Evolutionary conservation across 2,329 filamentous ascomycete species (phyloP), one percentile per base, ranked within the genome.

Genomic region (Beauveria varroae): DNA sequence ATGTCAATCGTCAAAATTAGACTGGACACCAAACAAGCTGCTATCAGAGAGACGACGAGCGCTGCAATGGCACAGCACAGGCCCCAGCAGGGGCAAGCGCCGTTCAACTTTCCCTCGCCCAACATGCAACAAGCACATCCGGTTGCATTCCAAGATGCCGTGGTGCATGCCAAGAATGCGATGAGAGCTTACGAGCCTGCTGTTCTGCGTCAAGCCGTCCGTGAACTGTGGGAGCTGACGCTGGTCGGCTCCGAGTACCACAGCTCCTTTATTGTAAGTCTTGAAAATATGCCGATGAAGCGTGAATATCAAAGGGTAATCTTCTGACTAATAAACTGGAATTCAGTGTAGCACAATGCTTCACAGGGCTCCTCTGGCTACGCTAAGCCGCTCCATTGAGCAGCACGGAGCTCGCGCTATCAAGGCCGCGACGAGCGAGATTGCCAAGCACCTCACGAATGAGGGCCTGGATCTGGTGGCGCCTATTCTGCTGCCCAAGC

Each of bases 351-450:
- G 82, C 64, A 76, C 79, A 0, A 71, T 75, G 5, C 74, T 85
- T 44, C 76, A 79, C 58, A 76, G 79, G 60, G 76, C 78, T 10
- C 67, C 68, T 22, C 67, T 72, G 0, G 63, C 67, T 0, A 74
- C 77, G 1, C 69, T 80, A 5, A 71, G 67, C 10, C 69, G 70
- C 8, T 71, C 76, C 1, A 68, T 83, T 12, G 66, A 73, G 9
- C 76, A 80, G 37, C 81, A 81, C 62, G 82, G 81, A 3, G 61
- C 61, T 18, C 77, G 72, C 43, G 69, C 84, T 65, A 72, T 80
- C 6, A 57, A 69, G 5, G 68, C 73, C 2, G 73, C 77, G 7
- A 77, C 76, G 59, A 59, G 66, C 1, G 76, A 80, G 54, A 65
- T 85, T 3, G 63, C 81, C 1, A 54, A 64, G 1, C 76, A 79